Evolutionary conservation across 441 rosid genomes (phyloP).

Genomic region (Isatis lusitanica): DNA sequence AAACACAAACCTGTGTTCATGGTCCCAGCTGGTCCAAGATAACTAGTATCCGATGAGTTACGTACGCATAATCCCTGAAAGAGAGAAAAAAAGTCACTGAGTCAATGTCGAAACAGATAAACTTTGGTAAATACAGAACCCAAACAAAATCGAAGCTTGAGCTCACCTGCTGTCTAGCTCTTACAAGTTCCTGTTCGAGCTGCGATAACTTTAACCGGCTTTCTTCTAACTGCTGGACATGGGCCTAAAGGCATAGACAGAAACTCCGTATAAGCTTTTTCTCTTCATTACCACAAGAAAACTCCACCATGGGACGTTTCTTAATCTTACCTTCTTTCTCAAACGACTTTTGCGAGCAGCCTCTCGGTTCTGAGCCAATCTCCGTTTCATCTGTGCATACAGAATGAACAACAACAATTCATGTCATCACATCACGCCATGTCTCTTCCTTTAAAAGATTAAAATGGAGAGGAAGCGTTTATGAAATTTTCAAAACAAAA

Average conservation of each 20-base stretch:
- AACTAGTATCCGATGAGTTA: conserved; percentile 32
- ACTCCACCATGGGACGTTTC: neutral
- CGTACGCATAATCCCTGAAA: conserved; percentile 33
- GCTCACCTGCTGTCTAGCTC: conserved; percentile 39
- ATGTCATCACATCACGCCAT: conserved; percentile 25
- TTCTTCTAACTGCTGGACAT: conserved; percentile 41
- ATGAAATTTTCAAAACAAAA: neutral
- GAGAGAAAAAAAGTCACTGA: neutral
- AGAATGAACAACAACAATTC: conserved; percentile 28
- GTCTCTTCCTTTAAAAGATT: conserved; percentile 13
- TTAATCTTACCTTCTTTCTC: conserved; percentile 36
- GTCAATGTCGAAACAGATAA: neutral
- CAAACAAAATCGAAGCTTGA: neutral
- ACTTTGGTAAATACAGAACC: conserved; percentile 5
- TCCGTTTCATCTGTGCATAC: conserved; percentile 36
- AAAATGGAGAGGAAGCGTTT: neutral
- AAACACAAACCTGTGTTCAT: conserved; percentile 36
- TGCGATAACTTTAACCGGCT: conserved; percentile 37
- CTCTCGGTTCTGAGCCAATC: conserved; percentile 41
- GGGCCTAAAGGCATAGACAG: conserved; percentile 24
- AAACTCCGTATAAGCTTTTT: conserved; percentile 8
- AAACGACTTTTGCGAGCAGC: conserved; percentile 42
- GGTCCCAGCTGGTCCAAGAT: conserved; percentile 38
- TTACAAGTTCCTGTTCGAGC: conserved; percentile 40
- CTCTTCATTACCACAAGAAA: neutral